Percentiles rank a stretch among this genome's conserved stretches.
Evolutionary conservation across 139 green algal genomes (phyloP).

Genomic region (Monoraphidium neglectum): DNA sequence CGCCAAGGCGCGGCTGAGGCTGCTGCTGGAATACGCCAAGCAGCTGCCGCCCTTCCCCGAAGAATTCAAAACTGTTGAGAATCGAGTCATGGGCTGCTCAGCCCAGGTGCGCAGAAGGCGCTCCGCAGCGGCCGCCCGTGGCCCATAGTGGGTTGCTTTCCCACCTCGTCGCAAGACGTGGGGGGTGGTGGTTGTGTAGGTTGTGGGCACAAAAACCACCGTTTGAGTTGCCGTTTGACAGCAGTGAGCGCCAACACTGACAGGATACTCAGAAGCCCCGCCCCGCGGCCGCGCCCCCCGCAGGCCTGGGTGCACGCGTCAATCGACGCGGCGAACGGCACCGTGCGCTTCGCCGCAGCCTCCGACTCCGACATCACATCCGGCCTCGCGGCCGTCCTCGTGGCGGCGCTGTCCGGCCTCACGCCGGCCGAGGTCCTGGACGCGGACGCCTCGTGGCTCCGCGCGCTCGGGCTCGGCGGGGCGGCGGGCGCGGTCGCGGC

Average conservation of each 20-base stretch:
- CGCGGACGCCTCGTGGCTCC: conserved; percentile 35
- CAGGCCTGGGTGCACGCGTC: conserved; percentile 80
- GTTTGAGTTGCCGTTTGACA: conserved; percentile 1
- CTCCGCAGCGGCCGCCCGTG: neutral
- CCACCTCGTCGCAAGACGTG: neutral
- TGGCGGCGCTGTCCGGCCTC: conserved; percentile 60
- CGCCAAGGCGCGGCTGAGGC: conserved; percentile 37
- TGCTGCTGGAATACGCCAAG: conserved; percentile 57
- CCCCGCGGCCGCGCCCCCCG: neutral
- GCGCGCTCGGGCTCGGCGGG: conserved; percentile 50
- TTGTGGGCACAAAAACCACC: neutral
- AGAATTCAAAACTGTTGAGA: conserved; percentile 44
- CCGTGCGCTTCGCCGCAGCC: conserved; percentile 63
- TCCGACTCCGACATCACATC: conserved; percentile 79
- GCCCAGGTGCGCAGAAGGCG: conserved; percentile 50
- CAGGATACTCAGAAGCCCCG: neutral
- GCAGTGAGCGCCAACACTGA: neutral
- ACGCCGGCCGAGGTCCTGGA: conserved; percentile 65
- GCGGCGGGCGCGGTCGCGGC: conserved; percentile 50
- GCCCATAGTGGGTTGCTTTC: neutral
- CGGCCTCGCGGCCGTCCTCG: conserved; percentile 77
- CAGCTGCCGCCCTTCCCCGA: conserved; percentile 45
- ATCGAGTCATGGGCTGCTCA: conserved; percentile 95
- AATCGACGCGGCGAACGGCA: conserved; percentile 41
- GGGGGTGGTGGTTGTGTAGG: neutral